Base-by-base conservation (phyloP, 805 yeast species). In the Yarrowia sp. region DNA sequence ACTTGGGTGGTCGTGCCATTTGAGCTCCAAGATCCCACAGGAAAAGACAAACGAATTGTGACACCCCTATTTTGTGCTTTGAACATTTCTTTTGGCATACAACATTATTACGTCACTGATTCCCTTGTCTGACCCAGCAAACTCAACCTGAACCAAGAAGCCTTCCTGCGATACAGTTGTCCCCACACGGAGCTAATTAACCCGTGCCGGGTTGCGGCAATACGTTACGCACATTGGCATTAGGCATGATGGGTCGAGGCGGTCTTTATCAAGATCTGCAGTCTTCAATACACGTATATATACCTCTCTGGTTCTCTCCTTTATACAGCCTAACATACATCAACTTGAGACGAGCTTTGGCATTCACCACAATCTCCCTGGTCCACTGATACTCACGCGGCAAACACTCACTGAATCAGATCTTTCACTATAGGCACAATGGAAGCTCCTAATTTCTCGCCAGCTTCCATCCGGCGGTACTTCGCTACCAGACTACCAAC, bases 401-500 rank as follows among this genome's bases (percentile, higher is more conserved):
- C 28, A 22, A 8, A 24, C 49, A 26, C 24, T 46, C 24, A 43
- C 32, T 43, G 24, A 21, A 21, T 24, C 30, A 35, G 44, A 40
- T 43, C 19, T 8, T 21, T 22, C 48, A 24, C 19, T 22, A 22
- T 19, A 43, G 5, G 10, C 30, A 30, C 54, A 28, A 48, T 48
- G 54, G 54, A 48, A 3, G 54, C 56, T 16, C 75, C 75, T 10
- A 67, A 69, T 40, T 65, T 74, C 26, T 54, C 68, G 38, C 32
- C 56, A 49, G 30, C 68, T 7, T 49, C 71, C 33, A 71, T 77
- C 48, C 30, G 38, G n/a, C 67, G 62, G 35, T 78, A 77, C 68
- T 66, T 73, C 16, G 67, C 67, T 7, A 70, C 77, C 2, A 70
- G 80, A 21, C 43, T 75, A 38, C 65, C 74, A 8, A 64, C 74